Conservation (phyloP, 2,329 filamentous ascomycete species). For the Monosporascus sp. region DNA sequence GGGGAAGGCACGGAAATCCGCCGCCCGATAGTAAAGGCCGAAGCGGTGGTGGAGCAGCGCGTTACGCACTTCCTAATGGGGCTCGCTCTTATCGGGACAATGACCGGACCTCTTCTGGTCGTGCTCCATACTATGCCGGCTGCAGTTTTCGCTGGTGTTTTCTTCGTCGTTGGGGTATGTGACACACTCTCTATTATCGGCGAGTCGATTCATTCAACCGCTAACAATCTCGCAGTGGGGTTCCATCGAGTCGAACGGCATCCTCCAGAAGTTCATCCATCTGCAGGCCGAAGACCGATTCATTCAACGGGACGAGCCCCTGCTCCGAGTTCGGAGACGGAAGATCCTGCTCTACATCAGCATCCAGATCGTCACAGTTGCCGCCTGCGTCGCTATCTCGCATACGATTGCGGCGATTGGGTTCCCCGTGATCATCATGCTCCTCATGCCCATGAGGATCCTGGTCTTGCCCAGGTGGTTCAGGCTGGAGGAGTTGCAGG, state of each 20-base stretch:
- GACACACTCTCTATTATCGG: background rate
- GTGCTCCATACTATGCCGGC: slow-evolving; percentile 49
- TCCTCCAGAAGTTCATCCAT: slow-evolving; percentile 44
- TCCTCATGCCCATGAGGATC: slow-evolving; percentile 49
- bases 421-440: slow-evolving; percentile 52
- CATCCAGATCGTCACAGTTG: slow-evolving; percentile 46
- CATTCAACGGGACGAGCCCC: slow-evolving; percentile 39
- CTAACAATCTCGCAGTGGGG: slow-evolving; percentile 27
- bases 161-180: slow-evolving; percentile 52
- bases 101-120: slow-evolving; percentile 48
- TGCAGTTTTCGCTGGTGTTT: slow-evolving; percentile 49
- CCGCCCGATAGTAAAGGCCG: slow-evolving; percentile 36
- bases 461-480: slow-evolving; percentile 46
- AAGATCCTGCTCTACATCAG: slow-evolving; percentile 45
- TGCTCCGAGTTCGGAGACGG: slow-evolving; percentile 35
- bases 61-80: slow-evolving; percentile 51
- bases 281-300: slow-evolving; percentile 41
- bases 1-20: slow-evolving; percentile 31
- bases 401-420: slow-evolving; percentile 55
- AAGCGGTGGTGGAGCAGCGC: slow-evolving; percentile 49
- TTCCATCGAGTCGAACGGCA: slow-evolving; percentile 46
- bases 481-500: slow-evolving; percentile 36
- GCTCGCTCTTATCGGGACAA: slow-evolving; percentile 47
- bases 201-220: background rate
- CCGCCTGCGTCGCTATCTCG: slow-evolving; percentile 50